Evolutionary conservation across 1,139 yeast species (phyloP), one percentile per base, ranked within the genome.

Genomic region (Taphrina populina): DNA sequence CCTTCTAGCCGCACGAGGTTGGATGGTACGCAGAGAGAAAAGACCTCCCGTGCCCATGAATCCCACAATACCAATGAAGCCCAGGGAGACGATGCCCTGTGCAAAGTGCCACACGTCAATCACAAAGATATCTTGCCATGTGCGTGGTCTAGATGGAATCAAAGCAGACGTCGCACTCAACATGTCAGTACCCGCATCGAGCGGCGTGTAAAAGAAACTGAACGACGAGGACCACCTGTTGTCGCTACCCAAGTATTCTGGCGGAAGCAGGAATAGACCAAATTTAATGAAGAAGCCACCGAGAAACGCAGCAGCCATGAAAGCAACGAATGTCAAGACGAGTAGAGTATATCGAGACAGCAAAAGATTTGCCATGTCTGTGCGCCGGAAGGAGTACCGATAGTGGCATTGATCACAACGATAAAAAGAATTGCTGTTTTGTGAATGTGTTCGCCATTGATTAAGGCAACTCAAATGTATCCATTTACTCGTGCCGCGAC

Each of bases 341-440:
- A 49, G 27, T 19, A 39, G 17, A 2, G 54, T 49, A 23, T 34
- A 41, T 10, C 21, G 49, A 4, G 56, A 41, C 20, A 41, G 29
- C 7, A 52, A 24, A 21, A 41, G 33, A 13, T 41, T 52, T 13
- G 56, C 56, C 11, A 52, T 17, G 15, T 41, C 51, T 11, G 56
- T 52, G 27, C 56, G 49, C n/a, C 45, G 32, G 49, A 52, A 52
- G 13, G 56, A 52, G 56, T 52, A 52, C 19, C 36, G 15, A 51
- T 41, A 52, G 35, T 39, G 56, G 29, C 56, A 52, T 17, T 52
- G 56, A 24, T 52, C 56, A 20, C 56, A 52, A 20, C 45, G 56
- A 26, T 41, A 52, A 37, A 52, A 52, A 4, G 51, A 41, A 19
- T 41, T 34, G n/a, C 39, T 19, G 5, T 52, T 52, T 20, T 41